phyloP scores from a whole-genome alignment of 306 rosid species.

The Inga laurina region DNA sequence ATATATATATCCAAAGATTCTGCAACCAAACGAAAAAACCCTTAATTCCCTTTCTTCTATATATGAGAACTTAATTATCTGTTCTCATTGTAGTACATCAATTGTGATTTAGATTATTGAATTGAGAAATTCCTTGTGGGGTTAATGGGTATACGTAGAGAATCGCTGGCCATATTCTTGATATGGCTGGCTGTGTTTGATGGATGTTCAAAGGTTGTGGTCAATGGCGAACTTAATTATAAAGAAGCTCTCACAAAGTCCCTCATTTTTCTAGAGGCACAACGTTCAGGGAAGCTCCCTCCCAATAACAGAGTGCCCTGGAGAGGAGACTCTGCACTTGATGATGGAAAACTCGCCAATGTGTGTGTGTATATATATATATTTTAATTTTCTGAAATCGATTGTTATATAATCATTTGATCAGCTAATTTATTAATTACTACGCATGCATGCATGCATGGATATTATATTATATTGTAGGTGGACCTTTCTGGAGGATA shows the following conservation, averaged over 20 bases:
- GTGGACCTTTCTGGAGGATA: conserved; percentile 89
- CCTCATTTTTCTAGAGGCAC: conserved; percentile 84
- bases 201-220: conserved; percentile 35
- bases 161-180: conserved; percentile 46
- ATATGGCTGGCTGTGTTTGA: conserved; percentile 58
- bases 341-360: conserved; percentile 67
- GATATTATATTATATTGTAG: conserved; percentile 25
- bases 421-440: no score
- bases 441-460: no score
- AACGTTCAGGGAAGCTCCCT: conserved; percentile 97
- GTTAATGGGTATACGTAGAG: conserved; percentile 40
- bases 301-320: conserved; percentile 60
- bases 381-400: no score
- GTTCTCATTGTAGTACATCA: not conserved
- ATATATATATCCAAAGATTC: not conserved
- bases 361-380: conserved; percentile 43
- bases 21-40: not conserved
- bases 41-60: not conserved
- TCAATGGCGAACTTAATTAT: conserved; percentile 51
- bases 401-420: no score
- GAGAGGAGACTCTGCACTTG: conserved; percentile 90
- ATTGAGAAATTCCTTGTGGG: not conserved
- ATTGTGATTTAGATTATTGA: not conserved
- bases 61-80: not conserved
- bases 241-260: conserved; percentile 89